Base-by-base conservation (phyloP, 2,329 filamentous ascomycete species). In the Meredithiella fracta region DNA sequence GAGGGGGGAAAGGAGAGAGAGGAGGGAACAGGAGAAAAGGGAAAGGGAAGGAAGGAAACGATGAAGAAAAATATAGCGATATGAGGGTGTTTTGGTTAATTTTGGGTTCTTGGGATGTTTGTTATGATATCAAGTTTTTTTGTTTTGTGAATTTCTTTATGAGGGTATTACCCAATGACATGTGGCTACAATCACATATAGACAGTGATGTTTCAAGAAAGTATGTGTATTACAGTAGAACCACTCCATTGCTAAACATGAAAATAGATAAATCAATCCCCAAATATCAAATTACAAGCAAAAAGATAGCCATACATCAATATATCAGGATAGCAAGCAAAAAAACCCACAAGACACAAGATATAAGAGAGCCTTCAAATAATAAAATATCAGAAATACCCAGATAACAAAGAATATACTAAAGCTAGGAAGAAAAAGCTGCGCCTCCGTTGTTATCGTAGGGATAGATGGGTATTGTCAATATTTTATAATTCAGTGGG, bases 21-120 rank as follows among this genome's bases (percentile, higher is more conserved):
- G 29, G 51, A 47, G 37, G 50, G 22, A 23, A 44, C 26, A 22
- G 15, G 17, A 40, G 29, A 14, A 17, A 44, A n/a, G 47, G 31
- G 47, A 44, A 25, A 23, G 37, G 20, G 54, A 51, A 15, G n/a
- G 44, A 50, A 47, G 23, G 47, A 52, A 53, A 40, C 7, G 51
- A 31, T 31, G 17, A 51, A 51, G 29, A 26, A 25, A 11, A 20
- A 3, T 34, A 3, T 44, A 6, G 40, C 11, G 3, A n/a, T 38
- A 25, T 22, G 29, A 31, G 3, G 26, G 49, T 22, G 29, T 51
- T 51, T 14, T 51, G 15, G 49, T n/a, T 11, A 11, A 7, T 51
- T 47, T 52, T 47, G 5, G 22, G 9, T 1, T 44, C 47, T n/a
- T 47, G 25, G 25, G 17, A 20, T 52, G 23, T 23, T 26, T 25